phyloP scores from a whole-genome alignment of 1,284 basidiomycete species.

The Fomitiporia mediterranea region DNA sequence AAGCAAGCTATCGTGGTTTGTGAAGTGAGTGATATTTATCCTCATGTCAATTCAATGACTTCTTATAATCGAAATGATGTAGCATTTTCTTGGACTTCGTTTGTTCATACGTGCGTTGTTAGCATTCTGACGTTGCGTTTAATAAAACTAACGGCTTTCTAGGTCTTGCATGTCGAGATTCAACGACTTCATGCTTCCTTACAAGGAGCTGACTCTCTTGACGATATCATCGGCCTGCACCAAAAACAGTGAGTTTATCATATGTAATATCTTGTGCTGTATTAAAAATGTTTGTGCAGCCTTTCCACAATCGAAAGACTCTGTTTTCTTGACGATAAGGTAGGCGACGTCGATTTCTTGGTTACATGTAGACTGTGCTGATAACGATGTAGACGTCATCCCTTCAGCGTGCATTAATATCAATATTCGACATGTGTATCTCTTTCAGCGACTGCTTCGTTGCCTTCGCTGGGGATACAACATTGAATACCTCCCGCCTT shows the following conservation, averaged over 20 bases:
- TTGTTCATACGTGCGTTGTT: conserved; percentile 56
- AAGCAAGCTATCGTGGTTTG: conserved; percentile 74
- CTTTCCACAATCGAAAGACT: conserved; percentile 56
- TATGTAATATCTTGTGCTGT: conserved; percentile 12
- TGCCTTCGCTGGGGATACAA: conserved; percentile 53
- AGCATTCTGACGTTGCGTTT: conserved; percentile 1
- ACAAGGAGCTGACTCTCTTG: conserved; percentile 56
- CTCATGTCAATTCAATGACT: conserved; percentile 8
- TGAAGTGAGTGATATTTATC: conserved; percentile 56
- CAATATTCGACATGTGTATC: conserved; percentile 69
- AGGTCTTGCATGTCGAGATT: conserved; percentile 68
- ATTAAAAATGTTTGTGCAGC: conserved; percentile 34
- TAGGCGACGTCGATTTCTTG: conserved; percentile 31
- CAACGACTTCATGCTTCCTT: conserved; percentile 54
- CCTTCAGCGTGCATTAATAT: conserved; percentile 58
- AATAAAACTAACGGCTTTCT: conserved; percentile 8
- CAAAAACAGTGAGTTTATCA: conserved; percentile 58
- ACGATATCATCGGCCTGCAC: conserved; percentile 72
- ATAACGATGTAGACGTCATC: conserved; percentile 47
- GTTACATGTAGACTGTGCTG: neutral
- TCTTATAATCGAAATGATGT: conserved; percentile 13
- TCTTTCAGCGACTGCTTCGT: conserved; percentile 62
- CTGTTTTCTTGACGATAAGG: conserved; percentile 65
- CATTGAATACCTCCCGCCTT: conserved; percentile 32
- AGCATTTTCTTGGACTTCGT: conserved; percentile 73